phyloP scores from a whole-genome alignment of 495 filamentous ascomycete species.

The Thozetella sp. region DNA sequence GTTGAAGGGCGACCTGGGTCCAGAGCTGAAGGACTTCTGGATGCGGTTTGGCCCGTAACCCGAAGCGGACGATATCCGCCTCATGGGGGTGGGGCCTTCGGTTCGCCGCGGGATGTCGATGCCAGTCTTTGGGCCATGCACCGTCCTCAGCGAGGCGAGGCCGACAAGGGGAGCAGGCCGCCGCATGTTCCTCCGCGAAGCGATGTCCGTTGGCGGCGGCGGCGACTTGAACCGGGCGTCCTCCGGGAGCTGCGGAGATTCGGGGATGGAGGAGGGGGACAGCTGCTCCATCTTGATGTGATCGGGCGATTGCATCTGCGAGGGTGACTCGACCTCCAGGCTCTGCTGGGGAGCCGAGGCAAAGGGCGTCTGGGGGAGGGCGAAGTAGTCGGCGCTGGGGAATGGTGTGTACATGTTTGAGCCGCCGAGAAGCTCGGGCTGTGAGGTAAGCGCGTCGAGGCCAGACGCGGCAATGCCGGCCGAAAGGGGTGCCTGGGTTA shows the following conservation, averaged over 20 bases:
- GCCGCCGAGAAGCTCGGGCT: constrained; percentile 11
- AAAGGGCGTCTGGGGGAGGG: constrained; percentile 18
- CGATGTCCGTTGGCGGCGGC: constrained; percentile 47
- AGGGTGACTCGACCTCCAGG: constrained; percentile 6
- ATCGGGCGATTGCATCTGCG: constrained; percentile 13
- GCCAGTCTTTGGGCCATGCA: constrained; percentile 36
- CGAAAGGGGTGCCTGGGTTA: background rate
- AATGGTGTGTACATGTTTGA: constrained; percentile 13
- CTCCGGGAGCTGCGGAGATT: constrained; percentile 16
- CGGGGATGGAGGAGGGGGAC: constrained; percentile 27
- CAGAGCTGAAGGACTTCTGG: constrained; percentile 34
- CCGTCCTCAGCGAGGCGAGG: constrained; percentile 28
- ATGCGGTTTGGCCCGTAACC: constrained; percentile 36
- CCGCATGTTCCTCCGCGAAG: constrained; percentile 45
- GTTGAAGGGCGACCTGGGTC: constrained; percentile 42
- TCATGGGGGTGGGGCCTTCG: constrained; percentile 41
- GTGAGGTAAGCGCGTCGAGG: constrained; percentile 8
- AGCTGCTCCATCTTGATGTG: constrained; percentile 17
- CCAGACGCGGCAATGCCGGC: constrained; percentile 5
- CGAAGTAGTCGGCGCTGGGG: constrained; percentile 20
- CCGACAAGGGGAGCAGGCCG: constrained; percentile 39
- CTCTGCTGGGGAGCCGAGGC: constrained; percentile 15
- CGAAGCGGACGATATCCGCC: constrained; percentile 46
- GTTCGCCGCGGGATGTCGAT: constrained; percentile 34
- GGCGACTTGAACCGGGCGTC: constrained; percentile 43